Percentiles rank a stretch among this genome's conserved stretches.
Conservation (phyloP, 805 yeast genomes). For the Kregervanrija pseudodelftensis region DNA sequence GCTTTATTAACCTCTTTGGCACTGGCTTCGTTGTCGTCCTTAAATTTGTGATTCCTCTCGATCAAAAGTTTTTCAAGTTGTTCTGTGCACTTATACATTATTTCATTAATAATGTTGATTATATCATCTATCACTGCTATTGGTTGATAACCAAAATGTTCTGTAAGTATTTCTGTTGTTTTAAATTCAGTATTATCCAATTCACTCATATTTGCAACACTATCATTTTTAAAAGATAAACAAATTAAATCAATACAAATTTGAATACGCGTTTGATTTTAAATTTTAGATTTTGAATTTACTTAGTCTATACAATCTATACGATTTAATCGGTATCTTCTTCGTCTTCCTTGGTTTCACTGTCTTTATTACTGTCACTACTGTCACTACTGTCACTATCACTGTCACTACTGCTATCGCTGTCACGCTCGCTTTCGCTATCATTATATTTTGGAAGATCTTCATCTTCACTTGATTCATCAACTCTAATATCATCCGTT, state of each 20-base stretch:
- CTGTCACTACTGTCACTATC: slow-evolving; percentile 1
- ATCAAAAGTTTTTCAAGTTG: slow-evolving; percentile 65
- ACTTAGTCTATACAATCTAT: background rate
- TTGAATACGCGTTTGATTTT: background rate
- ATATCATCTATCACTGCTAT: slow-evolving; percentile 78
- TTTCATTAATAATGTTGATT: slow-evolving; percentile 78
- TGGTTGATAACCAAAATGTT: slow-evolving; percentile 82
- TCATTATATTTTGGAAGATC: slow-evolving; percentile 19
- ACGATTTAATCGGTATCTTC: slow-evolving; percentile 3
- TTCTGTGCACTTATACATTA: slow-evolving; percentile 73
- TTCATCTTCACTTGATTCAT: slow-evolving; percentile 13
- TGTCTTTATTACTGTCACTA: background rate
- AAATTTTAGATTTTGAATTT: background rate
- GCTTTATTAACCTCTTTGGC: slow-evolving; percentile 16
- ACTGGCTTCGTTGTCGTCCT: slow-evolving; percentile 8
- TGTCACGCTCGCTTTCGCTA: slow-evolving; percentile 1
- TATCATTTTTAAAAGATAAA: background rate
- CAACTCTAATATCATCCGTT: slow-evolving; percentile 5
- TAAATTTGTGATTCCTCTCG: slow-evolving; percentile 20
- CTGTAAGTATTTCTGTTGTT: slow-evolving; percentile 55
- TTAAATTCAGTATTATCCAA: slow-evolving; percentile 10
- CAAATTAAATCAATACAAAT: background rate
- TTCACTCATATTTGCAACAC: background rate
- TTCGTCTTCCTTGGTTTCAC: background rate
- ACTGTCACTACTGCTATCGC: background rate